Evolutionary conservation across 306 rosid species (phyloP).

Genomic region (Pterocarpus macrocarpus): DNA sequence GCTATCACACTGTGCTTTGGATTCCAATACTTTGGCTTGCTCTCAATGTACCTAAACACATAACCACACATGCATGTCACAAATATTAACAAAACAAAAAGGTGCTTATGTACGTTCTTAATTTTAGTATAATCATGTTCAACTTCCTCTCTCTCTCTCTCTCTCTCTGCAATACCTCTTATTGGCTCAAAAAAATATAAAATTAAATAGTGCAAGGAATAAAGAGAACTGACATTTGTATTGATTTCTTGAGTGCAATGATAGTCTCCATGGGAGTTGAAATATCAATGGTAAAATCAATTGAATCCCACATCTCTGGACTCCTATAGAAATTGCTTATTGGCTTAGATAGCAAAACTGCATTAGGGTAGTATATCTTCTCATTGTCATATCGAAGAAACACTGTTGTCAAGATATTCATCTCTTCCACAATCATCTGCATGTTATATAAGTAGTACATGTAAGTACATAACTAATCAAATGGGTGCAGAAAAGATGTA

Average conservation of each 20-base stretch:
- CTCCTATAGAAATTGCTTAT: constrained; percentile 68
- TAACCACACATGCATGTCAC: not conserved
- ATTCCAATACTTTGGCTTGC: constrained; percentile 69
- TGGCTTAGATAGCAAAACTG: constrained; percentile 60
- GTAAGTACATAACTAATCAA: not conserved
- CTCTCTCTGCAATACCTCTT: too few relatives aligned
- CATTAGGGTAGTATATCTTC: constrained; percentile 64
- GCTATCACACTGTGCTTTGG: constrained; percentile 62
- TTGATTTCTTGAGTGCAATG: constrained; percentile 62
- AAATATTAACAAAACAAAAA: constrained; percentile 16
- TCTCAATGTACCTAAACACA: constrained; percentile 61
- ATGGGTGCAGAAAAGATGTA: not conserved
- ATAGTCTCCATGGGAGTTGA: constrained; percentile 61
- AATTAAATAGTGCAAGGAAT: not conserved
- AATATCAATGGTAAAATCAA: constrained; percentile 58
- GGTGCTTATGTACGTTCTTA: too few relatives aligned
- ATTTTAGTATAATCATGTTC: too few relatives aligned
- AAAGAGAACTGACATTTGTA: constrained; percentile 53
- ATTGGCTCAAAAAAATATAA: too few relatives aligned
- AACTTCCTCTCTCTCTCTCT: too few relatives aligned
- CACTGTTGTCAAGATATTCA: constrained; percentile 67
- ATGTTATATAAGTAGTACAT: not conserved
- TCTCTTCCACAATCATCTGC: constrained; percentile 70
- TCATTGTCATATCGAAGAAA: constrained; percentile 68
- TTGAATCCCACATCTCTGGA: constrained; percentile 60